These are phyloP conservation scores for Borovskyia barvae DNA, from an alignment of 208 protist species.

Conservation along the genomic window DNA sequence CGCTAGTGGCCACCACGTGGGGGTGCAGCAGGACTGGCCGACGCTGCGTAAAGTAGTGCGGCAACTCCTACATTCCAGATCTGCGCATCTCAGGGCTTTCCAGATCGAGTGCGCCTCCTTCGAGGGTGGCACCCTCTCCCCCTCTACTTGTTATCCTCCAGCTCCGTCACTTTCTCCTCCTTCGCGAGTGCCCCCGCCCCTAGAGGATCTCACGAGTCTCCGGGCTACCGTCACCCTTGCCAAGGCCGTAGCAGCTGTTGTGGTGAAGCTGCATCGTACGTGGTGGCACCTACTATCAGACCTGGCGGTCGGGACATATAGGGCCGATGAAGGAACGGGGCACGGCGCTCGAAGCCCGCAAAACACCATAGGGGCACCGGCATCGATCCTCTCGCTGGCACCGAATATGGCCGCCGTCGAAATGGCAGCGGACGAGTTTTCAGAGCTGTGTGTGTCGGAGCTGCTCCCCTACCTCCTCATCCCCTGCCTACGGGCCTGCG, in stretches of 20 bases:
- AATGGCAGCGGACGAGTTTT: slow-evolving; percentile 8
- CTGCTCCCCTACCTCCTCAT: slow-evolving; percentile 2
- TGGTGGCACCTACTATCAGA: slow-evolving; percentile 49
- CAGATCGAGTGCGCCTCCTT: too few relatives aligned
- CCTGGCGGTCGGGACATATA: slow-evolving; percentile 40
- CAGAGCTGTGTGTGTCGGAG: slow-evolving; percentile 5
- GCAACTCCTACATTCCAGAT: slow-evolving; percentile 6
- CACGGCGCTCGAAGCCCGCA: not conserved
- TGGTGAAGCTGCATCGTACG: slow-evolving; percentile 58
- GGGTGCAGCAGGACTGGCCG: slow-evolving; percentile 55
- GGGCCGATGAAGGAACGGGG: not conserved
- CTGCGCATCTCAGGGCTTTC: too few relatives aligned
- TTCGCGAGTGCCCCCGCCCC: too few relatives aligned
- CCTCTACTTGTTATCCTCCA: too few relatives aligned
- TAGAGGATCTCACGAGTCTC: too few relatives aligned
- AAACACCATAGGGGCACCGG: not conserved
- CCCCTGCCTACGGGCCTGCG: slow-evolving; percentile 7
- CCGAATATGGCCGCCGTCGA: not conserved
- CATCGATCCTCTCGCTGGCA: too few relatives aligned
- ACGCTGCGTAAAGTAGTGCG: slow-evolving; percentile 18
- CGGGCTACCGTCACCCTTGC: slow-evolving; percentile 13
- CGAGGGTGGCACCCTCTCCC: too few relatives aligned
- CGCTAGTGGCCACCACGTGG: slow-evolving; percentile 48
- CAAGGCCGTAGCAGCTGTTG: slow-evolving; percentile 45
- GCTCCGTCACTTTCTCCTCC: not conserved